A percentile compares a stretch with the other conserved stretches of the same genome.
phyloP scores from a whole-genome alignment of 768 basidiomycete species.

The Mycena vitilis region DNA sequence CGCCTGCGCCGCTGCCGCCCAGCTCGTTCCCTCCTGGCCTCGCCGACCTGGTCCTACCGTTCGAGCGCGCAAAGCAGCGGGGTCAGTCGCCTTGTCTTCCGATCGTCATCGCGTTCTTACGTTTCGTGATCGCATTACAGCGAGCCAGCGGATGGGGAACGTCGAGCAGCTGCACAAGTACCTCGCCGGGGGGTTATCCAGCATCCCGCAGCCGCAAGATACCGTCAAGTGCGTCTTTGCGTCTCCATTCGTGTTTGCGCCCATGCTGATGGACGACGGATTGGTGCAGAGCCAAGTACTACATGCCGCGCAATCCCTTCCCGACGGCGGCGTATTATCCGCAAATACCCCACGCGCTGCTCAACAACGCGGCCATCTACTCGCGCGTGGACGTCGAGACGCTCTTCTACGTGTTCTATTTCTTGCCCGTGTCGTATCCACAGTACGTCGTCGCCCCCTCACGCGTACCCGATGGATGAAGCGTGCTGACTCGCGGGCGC shows the following conservation, averaged over 20 bases:
- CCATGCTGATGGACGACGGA: neutral
- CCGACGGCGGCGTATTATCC: constrained; percentile 93
- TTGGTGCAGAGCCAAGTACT: constrained; percentile 87
- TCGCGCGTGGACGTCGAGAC: constrained; percentile 96
- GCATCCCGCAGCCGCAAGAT: constrained; percentile 91
- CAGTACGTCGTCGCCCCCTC: constrained; percentile 86
- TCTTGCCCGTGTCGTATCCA: constrained; percentile 95
- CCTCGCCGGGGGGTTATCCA: constrained; percentile 87
- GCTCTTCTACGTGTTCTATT: constrained; percentile 98
- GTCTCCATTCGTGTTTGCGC: neutral
- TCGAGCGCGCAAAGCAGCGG: constrained; percentile 96
- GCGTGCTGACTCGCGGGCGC: neutral
- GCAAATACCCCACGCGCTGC: constrained; percentile 81
- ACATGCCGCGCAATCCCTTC: constrained; percentile 92
- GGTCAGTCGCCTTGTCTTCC: constrained; percentile 59
- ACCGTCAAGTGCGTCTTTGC: constrained; percentile 80
- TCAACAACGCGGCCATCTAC: constrained; percentile 87
- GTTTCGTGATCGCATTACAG: constrained; percentile 44
- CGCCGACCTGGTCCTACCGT: constrained; percentile 94
- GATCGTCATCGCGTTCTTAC: neutral
- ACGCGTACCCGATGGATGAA: no score
- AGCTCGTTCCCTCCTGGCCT: constrained; percentile 83
- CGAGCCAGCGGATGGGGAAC: constrained; percentile 87
- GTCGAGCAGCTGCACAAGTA: constrained; percentile 91
- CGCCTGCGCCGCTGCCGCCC: constrained; percentile 38